Evolutionary conservation across 2,329 filamentous ascomycete genomes (phyloP).

Genomic region (Lecanicillium sp.): DNA sequence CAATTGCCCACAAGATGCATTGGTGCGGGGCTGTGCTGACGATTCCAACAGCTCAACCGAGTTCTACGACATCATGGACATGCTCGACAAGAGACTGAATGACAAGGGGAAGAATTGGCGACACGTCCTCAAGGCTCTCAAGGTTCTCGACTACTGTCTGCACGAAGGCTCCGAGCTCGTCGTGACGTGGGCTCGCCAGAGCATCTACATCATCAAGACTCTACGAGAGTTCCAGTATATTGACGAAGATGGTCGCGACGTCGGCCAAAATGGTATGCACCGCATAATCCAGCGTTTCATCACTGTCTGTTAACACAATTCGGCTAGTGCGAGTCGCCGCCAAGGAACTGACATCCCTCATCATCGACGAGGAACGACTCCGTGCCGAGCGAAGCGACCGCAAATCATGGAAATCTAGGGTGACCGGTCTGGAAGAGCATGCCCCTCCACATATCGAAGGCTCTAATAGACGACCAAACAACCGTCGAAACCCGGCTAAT

Average conservation of each 20-base stretch:
- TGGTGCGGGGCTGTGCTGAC: slow-evolving; percentile 4
- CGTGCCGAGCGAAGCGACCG: slow-evolving; percentile 84
- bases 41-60: slow-evolving; percentile 64
- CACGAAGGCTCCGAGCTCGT: slow-evolving; percentile 95
- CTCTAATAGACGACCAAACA: slow-evolving; percentile 33
- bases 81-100: slow-evolving; percentile 96
- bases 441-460: slow-evolving; percentile 33
- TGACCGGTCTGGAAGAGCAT: slow-evolving; percentile 85
- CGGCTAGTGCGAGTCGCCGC: slow-evolving; percentile 79
- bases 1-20: slow-evolving; percentile 2
- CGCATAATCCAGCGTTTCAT: background rate
- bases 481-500: slow-evolving; percentile 40
- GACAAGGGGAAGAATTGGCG: slow-evolving; percentile 99
- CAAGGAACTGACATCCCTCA: slow-evolving; percentile 86
- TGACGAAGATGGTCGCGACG: slow-evolving; percentile 90
- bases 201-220: slow-evolving; percentile 98
- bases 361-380: slow-evolving; percentile 88
- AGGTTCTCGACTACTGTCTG: slow-evolving; percentile 94
- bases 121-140: slow-evolving; percentile 93
- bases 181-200: slow-evolving; percentile 96
- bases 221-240: slow-evolving; percentile 94
- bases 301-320: slow-evolving; percentile 12
- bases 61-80: slow-evolving; percentile 99
- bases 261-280: slow-evolving; percentile 84
- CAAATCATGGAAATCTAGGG: slow-evolving; percentile 93